phyloP scores from a whole-genome alignment of 2,329 filamentous ascomycete genomes.

The Fusarium multiceps region DNA sequence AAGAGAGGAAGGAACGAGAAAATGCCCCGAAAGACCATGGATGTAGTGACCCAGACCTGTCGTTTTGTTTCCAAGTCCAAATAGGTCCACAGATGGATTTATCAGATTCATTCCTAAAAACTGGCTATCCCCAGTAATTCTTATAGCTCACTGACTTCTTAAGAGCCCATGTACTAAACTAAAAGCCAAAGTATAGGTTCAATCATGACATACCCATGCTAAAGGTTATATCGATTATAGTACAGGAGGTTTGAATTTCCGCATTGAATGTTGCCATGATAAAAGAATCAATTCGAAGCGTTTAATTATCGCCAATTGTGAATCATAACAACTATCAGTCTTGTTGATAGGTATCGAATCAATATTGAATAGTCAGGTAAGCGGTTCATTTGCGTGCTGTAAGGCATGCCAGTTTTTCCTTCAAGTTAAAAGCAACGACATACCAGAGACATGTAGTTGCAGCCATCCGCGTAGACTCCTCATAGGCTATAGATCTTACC shows the following conservation, averaged over 20 bases:
- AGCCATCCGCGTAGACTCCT: not conserved
- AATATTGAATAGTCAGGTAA: not conserved
- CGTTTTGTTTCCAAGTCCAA: not conserved
- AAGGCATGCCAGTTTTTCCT: too few species aligned
- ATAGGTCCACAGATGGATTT: accelerated
- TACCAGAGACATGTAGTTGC: not conserved
- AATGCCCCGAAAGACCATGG: too few species aligned
- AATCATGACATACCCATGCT: too few species aligned
- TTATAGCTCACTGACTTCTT: too few species aligned
- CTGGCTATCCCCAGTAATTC: accelerated
- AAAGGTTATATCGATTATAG: too few species aligned
- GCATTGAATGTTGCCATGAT: too few species aligned
- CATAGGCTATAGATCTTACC: not conserved
- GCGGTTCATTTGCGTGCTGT: not conserved
- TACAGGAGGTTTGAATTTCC: not conserved
- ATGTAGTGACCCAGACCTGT: not conserved
- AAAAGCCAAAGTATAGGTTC: not conserved
- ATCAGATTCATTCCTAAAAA: accelerated
- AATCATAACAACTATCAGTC: too few species aligned
- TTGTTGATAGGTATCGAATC: too few species aligned
- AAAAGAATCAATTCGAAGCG: too few species aligned
- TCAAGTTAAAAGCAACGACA: accelerated
- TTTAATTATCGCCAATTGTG: accelerated
- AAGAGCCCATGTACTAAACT: not conserved
- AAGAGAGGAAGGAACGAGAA: too few species aligned